A percentile compares a stretch with the other conserved stretches of the same genome.
These are phyloP conservation scores for Lachnellula arida DNA, from an alignment of 2,329 filamentous ascomycete species.

Conservation along the genomic window DNA sequence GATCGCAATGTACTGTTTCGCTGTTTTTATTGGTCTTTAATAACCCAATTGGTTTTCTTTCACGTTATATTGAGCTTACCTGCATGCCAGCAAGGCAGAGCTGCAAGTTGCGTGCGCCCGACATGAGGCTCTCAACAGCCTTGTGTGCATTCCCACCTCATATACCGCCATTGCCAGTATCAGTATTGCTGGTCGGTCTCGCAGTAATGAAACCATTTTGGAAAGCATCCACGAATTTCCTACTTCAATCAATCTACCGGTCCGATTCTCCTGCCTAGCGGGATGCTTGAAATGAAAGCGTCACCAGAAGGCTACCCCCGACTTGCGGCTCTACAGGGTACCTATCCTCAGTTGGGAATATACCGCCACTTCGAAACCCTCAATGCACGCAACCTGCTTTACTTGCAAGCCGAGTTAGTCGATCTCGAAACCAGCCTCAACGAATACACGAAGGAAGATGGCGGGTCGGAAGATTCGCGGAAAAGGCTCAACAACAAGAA, in stretches of 20 bases:
- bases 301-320: background rate
- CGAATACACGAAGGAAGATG: background rate
- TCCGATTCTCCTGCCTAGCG: background rate
- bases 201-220: no score
- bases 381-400: constrained; percentile 1
- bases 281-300: background rate
- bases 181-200: no score
- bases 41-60: background rate
- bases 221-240: no score
- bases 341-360: constrained; percentile 1
- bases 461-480: background rate
- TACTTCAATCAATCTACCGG: no score
- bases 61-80: background rate
- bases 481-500: background rate
- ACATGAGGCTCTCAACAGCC: background rate
- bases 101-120: background rate
- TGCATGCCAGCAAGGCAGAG: background rate
- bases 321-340: background rate
- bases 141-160: background rate
- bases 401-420: background rate
- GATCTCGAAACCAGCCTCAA: background rate
- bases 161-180: background rate
- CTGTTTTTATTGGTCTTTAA: background rate
- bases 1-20: background rate
- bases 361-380: background rate